Evolutionary conservation across 768 basidiomycete genomes (phyloP), one percentile per base, ranked within the genome.

Genomic region (Phylloporus sp.): DNA sequence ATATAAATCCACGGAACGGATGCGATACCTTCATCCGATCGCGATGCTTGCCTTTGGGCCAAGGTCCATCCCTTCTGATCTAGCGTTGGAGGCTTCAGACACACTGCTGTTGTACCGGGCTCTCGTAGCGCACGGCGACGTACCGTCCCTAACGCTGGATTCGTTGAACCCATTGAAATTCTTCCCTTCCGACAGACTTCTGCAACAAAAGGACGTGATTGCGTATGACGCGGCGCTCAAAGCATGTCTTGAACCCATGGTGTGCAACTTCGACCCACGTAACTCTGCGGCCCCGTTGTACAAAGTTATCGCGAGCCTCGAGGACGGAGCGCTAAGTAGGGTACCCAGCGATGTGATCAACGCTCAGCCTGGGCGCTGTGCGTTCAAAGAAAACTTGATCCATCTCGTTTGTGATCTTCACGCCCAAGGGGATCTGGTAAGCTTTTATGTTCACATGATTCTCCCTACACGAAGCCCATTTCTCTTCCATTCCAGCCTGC

Each of bases 11-110:
- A 77, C 75, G 0, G 61, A 63, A 13, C 72, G 77, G 27, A 65
- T 76, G 53, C 63, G 75, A n/a, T 84, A 80, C 57, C 66, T 88
- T 4, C 86, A 88, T 58, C 86, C 86, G 0, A 74, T 86, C 41
- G 71, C 79, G 0, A 67, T 82, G 50, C 70, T 88, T n/a, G 74
- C 78, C 2, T 79, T 81, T 40, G 80, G 80, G 6, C 67, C 71
- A 3, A 68, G 69, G 4, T 58, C 69, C 3, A 67, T 88, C 16
- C 86, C 86, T 5, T 65, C 76, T 0, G 86, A 88, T 63, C 73
- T 88, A 27, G 70, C 84, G 0, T 66, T 88, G 32, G 86, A 88
- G 57, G 73, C 84, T 0, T 54, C 68, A 1, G 86, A 88, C 58
- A 75, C 78, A 6, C 66, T 85, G 22, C 59, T 70, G 1, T 67